Percentiles rank a stretch among this genome's conserved stretches.
phyloP scores from a whole-genome alignment of 1,139 yeast genomes.

The Yamadazyma oceani region DNA sequence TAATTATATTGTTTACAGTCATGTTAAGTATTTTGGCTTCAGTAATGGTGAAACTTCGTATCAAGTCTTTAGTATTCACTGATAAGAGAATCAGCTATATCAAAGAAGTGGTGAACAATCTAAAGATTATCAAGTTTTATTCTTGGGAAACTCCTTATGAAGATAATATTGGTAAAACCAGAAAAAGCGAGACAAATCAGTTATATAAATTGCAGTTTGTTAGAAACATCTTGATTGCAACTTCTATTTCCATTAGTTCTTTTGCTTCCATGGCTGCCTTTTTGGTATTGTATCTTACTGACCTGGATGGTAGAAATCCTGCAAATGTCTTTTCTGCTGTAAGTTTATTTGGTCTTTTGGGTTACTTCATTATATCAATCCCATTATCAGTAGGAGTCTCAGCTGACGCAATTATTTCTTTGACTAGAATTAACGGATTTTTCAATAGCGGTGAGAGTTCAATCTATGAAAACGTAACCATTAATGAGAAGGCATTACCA shows the following conservation, averaged over 20 bases:
- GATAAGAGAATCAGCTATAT: conserved; percentile 34
- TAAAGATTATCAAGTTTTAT: conserved; percentile 38
- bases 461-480: conserved; percentile 40
- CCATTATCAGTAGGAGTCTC: conserved; percentile 72
- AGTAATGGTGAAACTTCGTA: conserved; percentile 28
- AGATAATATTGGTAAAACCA: conserved; percentile 43
- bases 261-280: conserved; percentile 74
- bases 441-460: conserved; percentile 36
- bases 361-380: conserved; percentile 54
- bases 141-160: conserved; percentile 71
- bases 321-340: conserved; percentile 80
- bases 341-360: conserved; percentile 64
- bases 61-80: conserved; percentile 29
- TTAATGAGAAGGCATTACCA: conserved; percentile 8
- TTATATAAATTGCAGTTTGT: conserved; percentile 50
- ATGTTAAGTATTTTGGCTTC: conserved; percentile 24
- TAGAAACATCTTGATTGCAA: conserved; percentile 59
- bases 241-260: conserved; percentile 60
- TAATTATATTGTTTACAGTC: conserved; percentile 27
- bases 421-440: conserved; percentile 57
- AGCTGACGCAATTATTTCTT: conserved; percentile 68
- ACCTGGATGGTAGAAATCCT: conserved; percentile 48
- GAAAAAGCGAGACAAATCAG: conserved; percentile 51
- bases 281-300: conserved; percentile 60
- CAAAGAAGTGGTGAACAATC: conserved; percentile 36